Evolutionary conservation across 345 rosid genomes (phyloP).

Genomic region (Camelina neglecta): DNA sequence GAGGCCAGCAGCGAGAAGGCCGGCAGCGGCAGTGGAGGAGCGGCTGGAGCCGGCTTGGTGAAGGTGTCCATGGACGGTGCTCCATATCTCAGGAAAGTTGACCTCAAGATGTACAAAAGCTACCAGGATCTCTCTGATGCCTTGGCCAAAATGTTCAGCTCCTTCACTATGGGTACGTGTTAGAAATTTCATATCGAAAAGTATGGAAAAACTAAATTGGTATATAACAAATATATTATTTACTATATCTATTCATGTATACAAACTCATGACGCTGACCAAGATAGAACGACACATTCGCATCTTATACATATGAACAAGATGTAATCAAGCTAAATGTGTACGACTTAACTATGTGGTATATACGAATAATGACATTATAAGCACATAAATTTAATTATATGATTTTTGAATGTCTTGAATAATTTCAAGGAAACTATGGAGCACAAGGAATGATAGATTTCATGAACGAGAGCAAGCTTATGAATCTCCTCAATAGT

Average conservation of each 20-base stretch:
- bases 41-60: slow-evolving; percentile 63
- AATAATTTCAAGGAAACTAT: slow-evolving; percentile 42
- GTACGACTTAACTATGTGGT: not conserved
- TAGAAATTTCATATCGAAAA: not conserved
- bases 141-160: slow-evolving; percentile 91
- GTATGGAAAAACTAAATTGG: not conserved
- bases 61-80: slow-evolving; percentile 99
- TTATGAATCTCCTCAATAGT: slow-evolving; percentile 87
- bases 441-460: slow-evolving; percentile 87
- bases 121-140: slow-evolving; percentile 88
- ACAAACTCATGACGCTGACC: not conserved
- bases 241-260: not conserved
- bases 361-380: not conserved
- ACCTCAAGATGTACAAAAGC: slow-evolving; percentile 88
- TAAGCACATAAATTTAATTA: slow-evolving; percentile 33
- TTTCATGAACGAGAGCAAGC: slow-evolving; percentile 95
- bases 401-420: slow-evolving; percentile 32
- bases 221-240: not conserved
- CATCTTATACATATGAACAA: not conserved
- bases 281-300: not conserved
- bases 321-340: not conserved
- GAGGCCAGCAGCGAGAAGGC: slow-evolving; percentile 46
- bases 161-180: slow-evolving; percentile 88
- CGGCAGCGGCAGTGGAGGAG: slow-evolving; percentile 44
- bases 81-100: slow-evolving; percentile 92